phyloP scores from a whole-genome alignment of 2,329 filamentous ascomycete species.

The Xylariales sp. region DNA sequence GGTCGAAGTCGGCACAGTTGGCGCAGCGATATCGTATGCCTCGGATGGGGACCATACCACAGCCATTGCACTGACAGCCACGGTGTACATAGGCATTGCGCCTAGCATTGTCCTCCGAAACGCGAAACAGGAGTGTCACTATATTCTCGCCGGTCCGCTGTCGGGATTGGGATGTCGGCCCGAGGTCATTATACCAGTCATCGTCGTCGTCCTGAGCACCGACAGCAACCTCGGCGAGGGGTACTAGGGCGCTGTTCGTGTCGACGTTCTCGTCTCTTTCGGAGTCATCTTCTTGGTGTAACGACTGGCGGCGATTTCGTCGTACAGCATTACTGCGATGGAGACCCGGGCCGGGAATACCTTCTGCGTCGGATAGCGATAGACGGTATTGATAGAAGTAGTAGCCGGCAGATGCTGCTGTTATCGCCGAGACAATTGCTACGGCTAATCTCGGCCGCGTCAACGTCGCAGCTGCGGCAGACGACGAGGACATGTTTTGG shows the following conservation, averaged over 20 bases:
- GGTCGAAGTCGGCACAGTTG: constrained; percentile 93
- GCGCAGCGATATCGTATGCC: constrained; percentile 91
- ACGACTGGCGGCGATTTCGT: constrained; percentile 36
- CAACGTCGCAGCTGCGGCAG: constrained; percentile 48
- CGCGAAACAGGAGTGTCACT: constrained; percentile 80
- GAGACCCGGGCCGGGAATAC: constrained; percentile 34
- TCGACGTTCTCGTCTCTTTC: constrained; percentile 42
- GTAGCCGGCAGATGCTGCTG: constrained; percentile 54
- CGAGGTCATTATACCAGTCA: constrained; percentile 52
- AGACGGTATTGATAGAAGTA: constrained; percentile 45
- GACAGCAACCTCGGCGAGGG: constrained; percentile 34
- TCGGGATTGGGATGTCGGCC: constrained; percentile 31
- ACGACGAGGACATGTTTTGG: constrained; percentile 42
- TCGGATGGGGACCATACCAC: constrained; percentile 80
- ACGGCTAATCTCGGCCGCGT: constrained; percentile 52
- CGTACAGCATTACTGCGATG: constrained; percentile 66
- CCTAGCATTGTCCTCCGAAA: constrained; percentile 87
- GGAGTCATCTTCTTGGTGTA: constrained; percentile 29
- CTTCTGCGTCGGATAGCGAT: constrained; percentile 19
- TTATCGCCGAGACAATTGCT: constrained; percentile 49
- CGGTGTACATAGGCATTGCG: constrained; percentile 87
- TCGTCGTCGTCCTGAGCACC: constrained; percentile 35
- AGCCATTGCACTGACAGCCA: constrained; percentile 88
- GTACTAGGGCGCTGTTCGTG: constrained; percentile 20
- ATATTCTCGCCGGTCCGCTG: constrained; percentile 69